These are phyloP conservation scores for Adansonia digitata DNA, from an alignment of 345 rosid genomes.

Conservation along the genomic window DNA sequence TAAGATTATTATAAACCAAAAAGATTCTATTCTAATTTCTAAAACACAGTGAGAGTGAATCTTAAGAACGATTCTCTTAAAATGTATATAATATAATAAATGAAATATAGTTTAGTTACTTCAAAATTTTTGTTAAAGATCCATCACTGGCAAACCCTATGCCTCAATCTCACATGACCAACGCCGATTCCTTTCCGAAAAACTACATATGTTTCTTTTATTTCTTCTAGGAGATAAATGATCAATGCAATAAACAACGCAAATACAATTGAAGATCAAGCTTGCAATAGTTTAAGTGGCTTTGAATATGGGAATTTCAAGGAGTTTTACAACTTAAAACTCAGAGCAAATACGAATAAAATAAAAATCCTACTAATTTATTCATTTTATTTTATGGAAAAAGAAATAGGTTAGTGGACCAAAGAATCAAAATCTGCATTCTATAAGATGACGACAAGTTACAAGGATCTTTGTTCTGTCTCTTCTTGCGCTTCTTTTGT, in stretches of 20 bases:
- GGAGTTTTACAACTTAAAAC: constrained; percentile 57
- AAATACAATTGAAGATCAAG: constrained; percentile 13
- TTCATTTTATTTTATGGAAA: neutral
- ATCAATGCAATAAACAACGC: too few relatives aligned
- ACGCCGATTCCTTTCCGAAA: constrained; percentile 32
- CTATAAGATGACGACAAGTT: constrained; percentile 40
- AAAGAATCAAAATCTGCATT: constrained; percentile 37
- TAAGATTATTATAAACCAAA: too few relatives aligned
- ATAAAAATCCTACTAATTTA: neutral
- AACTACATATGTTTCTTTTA: too few relatives aligned
- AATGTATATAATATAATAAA: too few relatives aligned
- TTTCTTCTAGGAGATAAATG: too few relatives aligned
- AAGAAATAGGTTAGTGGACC: neutral
- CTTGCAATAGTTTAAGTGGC: constrained; percentile 9
- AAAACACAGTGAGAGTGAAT: constrained; percentile 35
- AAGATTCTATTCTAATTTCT: constrained; percentile 62
- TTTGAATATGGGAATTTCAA: constrained; percentile 32
- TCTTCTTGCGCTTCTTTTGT: constrained; percentile 50
- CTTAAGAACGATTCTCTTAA: too few relatives aligned
- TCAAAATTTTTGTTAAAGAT: too few relatives aligned
- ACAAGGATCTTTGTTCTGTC: constrained; percentile 51
- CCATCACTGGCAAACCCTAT: too few relatives aligned
- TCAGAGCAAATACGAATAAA: constrained; percentile 39
- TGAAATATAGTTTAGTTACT: too few relatives aligned
- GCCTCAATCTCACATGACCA: constrained; percentile 53